Evolutionary conservation across 345 rosid genomes (phyloP).

Genomic region (Lumnitzera littorea): DNA sequence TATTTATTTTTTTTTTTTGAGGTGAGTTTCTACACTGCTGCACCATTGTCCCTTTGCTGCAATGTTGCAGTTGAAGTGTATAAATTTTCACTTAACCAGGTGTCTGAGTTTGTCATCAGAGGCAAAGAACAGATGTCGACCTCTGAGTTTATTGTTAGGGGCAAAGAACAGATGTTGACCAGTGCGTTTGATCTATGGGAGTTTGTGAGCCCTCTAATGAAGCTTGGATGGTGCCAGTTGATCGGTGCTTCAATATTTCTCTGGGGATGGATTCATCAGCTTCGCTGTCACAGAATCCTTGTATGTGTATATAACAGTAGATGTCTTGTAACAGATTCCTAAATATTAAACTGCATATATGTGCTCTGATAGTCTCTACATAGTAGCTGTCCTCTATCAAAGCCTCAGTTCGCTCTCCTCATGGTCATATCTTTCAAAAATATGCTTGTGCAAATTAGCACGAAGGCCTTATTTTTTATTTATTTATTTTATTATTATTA

Average conservation of each 20-base stretch:
- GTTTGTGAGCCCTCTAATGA: constrained; percentile 24
- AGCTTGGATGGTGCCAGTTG: constrained; percentile 56
- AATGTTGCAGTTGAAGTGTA: constrained; percentile 29
- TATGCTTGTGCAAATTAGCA: too few relatives aligned
- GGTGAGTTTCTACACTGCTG: constrained; percentile 49
- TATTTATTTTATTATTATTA: too few relatives aligned
- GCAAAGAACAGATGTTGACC: constrained; percentile 23
- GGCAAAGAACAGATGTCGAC: constrained; percentile 28
- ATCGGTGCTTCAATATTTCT: constrained; percentile 49
- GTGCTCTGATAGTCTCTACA: background rate
- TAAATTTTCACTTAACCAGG: constrained; percentile 27
- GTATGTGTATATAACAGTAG: constrained; percentile 21
- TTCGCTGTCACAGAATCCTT: constrained; percentile 50
- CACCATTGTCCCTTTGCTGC: constrained; percentile 59
- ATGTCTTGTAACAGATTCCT: background rate
- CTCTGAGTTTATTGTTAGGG: constrained; percentile 31
- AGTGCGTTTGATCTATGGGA: constrained; percentile 29
- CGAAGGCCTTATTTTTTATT: too few relatives aligned
- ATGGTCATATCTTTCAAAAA: too few relatives aligned
- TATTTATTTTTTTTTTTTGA: constrained; percentile 7
- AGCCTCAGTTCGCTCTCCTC: too few relatives aligned
- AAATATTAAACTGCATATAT: background rate
- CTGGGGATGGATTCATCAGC: constrained; percentile 80
- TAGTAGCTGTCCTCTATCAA: too few relatives aligned
- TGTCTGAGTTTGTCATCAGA: constrained; percentile 32